Base-by-base conservation (phyloP, 106 monocot genomes). In the Platanthera zijinensis region DNA sequence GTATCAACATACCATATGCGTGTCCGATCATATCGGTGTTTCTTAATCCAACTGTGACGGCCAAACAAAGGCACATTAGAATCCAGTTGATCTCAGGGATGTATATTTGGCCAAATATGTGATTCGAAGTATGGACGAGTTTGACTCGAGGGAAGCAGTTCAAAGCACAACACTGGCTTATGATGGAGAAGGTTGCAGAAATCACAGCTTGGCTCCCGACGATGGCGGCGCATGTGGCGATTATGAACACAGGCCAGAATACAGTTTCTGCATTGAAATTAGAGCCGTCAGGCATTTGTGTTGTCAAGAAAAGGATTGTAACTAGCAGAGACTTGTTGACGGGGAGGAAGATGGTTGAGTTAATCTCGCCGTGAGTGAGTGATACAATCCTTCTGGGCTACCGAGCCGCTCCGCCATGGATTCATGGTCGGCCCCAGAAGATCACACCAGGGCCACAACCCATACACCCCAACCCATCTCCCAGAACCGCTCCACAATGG, bases 131-230 rank as follows among this genome's bases (percentile, higher is more conserved):
- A 51, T 93, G 93, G 14, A 93, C 77, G 61, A 93, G 85, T 75
- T 90, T 93, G 74, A 93, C 93, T 25, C 70, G 90, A 75, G 93
- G 93, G 83, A 93, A 90, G 72, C 90, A 93, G 59, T 74, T 86
- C 71, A 93, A 73, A 1, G 90, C 86, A 64, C 86, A 77, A 52
- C 90, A 93, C 78, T 93, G 93, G 77, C 88, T 86, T 71, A 93
- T 69, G 51, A 93, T 67, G 14, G 93, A 93, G 73, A 93, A 93
- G 32, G 90, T 86, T 48, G 93, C 90, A 6, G 93, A 88, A 52
- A 93, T 93, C 61, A 82, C 93, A 13, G 93, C 93, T 79, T 94
- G 93, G 66, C 93, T 94, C 22, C 90, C 93, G 45, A 94, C 93
- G 5, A 94, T 75, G 8, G 90, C 86, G 25, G 90, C 93, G 45